Conservation (phyloP, 2,329 filamentous ascomycete species). For the Pseudocercospora vitis region DNA sequence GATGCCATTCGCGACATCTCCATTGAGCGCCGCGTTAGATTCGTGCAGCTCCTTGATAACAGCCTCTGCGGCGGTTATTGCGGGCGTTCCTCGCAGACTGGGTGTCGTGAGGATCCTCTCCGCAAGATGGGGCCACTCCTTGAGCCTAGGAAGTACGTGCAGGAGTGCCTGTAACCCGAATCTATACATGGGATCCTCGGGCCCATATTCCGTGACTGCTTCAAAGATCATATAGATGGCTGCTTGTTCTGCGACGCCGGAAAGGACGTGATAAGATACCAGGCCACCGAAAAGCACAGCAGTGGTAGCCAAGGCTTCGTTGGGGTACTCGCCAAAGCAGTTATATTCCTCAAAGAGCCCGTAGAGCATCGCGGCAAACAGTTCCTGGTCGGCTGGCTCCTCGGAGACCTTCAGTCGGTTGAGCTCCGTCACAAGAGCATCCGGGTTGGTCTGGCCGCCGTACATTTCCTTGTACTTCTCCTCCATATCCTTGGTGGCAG, state of each 20-base stretch:
- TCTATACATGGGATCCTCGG: constrained; percentile 92
- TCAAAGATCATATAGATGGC: constrained; percentile 98
- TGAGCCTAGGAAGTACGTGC: constrained; percentile 77
- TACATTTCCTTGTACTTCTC: constrained; percentile 99
- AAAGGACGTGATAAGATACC: constrained; percentile 88
- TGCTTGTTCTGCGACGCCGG: constrained; percentile 85
- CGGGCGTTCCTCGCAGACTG: constrained; percentile 76
- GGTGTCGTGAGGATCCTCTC: constrained; percentile 79
- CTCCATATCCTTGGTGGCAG: constrained; percentile 89
- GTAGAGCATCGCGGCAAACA: constrained; percentile 98
- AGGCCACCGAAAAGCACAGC: constrained; percentile 88
- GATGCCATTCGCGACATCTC: constrained; percentile 50
- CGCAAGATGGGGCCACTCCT: constrained; percentile 96
- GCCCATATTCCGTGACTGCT: constrained; percentile 79
- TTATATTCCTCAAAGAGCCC: constrained; percentile 96
- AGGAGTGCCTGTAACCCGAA: constrained; percentile 94
- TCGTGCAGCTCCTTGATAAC: constrained; percentile 36
- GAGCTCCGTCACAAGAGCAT: constrained; percentile 80
- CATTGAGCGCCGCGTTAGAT: constrained; percentile 31
- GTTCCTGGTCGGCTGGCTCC: constrained; percentile 81
- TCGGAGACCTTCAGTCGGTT: constrained; percentile 85
- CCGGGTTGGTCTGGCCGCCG: constrained; percentile 80
- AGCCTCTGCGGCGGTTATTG: constrained; percentile 31
- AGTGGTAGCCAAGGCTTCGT: constrained; percentile 93
- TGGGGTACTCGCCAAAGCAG: constrained; percentile 90